Percentiles rank a stretch among this genome's conserved stretches.
These are phyloP conservation scores for Coniochaeta pulveracea DNA, from an alignment of 2,329 filamentous ascomycete genomes.

Conservation along the genomic window DNA sequence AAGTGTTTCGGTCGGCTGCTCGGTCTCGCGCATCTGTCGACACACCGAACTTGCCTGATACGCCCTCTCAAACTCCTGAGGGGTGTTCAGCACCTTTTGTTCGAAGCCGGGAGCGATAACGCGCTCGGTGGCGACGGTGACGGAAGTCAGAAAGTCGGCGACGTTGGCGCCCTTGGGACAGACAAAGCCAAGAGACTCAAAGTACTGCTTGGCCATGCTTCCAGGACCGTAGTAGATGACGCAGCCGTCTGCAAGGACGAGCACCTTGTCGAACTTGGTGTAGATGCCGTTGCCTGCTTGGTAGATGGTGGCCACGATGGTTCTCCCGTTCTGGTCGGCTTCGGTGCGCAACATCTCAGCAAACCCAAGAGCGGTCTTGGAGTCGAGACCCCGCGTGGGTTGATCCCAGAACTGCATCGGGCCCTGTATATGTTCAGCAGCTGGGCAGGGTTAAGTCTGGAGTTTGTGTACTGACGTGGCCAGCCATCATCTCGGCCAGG, in stretches of 20 bases:
- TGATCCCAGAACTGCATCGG: constrained; percentile 60
- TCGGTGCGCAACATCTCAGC: constrained; percentile 56
- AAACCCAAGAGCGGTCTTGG: constrained; percentile 56
- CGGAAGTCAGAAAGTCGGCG: constrained; percentile 65
- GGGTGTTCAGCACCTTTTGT: constrained; percentile 54
- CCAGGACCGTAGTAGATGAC: constrained; percentile 58
- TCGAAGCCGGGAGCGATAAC: constrained; percentile 56
- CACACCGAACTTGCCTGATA: constrained; percentile 54
- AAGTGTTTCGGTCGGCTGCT: constrained; percentile 28
- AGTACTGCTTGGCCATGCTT: constrained; percentile 52
- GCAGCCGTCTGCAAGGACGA: constrained; percentile 55
- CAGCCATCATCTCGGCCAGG: constrained; percentile 52
- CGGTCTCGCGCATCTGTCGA: constrained; percentile 42
- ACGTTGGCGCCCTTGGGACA: constrained; percentile 52
- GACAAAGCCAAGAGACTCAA: constrained; percentile 55
- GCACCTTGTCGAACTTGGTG: constrained; percentile 56
- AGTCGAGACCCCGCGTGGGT: constrained; percentile 57
- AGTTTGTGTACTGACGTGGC: constrained; percentile 19
- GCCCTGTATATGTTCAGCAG: too few relatives aligned
- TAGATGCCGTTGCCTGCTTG: constrained; percentile 50
- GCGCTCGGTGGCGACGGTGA: constrained; percentile 64
- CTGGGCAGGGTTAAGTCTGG: neutral
- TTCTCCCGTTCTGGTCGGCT: constrained; percentile 36
- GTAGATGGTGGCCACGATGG: constrained; percentile 52
- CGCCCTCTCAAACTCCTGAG: constrained; percentile 53